Evolutionary conservation across 2,329 filamentous ascomycete species (phyloP).

Genomic region (Fusarium multiceps): DNA sequence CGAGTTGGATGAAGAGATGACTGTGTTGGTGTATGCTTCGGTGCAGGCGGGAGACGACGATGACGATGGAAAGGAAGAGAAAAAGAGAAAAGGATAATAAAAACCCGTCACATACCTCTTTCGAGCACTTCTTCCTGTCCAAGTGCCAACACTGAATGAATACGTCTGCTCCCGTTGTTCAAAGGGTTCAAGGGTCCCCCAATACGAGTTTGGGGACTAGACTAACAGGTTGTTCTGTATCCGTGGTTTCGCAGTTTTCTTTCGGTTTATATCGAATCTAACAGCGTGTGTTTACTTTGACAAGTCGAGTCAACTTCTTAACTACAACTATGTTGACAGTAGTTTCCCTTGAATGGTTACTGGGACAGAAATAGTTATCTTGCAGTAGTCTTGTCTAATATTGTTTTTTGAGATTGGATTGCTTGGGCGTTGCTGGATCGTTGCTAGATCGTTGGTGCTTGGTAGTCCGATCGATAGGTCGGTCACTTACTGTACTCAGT

Average conservation of each 20-base stretch:
- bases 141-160: not conserved
- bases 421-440: slow-evolving; percentile 39
- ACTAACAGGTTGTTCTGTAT: slow-evolving; percentile 19
- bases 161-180: slow-evolving; percentile 17
- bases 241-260: slow-evolving; percentile 7
- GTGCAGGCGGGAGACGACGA: not conserved
- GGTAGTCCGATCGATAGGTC: slow-evolving; percentile 36
- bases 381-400: not conserved
- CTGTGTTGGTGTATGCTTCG: not conserved
- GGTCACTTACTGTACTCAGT: slow-evolving; percentile 12
- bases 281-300: slow-evolving; percentile 8
- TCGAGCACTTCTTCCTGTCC: not conserved
- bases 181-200: slow-evolving; percentile 39
- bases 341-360: not conserved
- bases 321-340: not conserved
- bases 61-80: not conserved
- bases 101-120: slow-evolving; percentile 25
- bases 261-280: slow-evolving; percentile 16
- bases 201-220: slow-evolving; percentile 30
- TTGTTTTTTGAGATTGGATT: slow-evolving; percentile 35
- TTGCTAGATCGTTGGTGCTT: slow-evolving; percentile 40
- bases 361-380: slow-evolving; percentile 5
- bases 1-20: not conserved
- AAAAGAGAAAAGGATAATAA: slow-evolving; percentile 19
- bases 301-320: not conserved